Percentiles rank a stretch among this genome's conserved stretches.
Evolutionary conservation across 2,329 filamentous ascomycete species (phyloP).

Genomic region (Pseudocercospora ulei): DNA sequence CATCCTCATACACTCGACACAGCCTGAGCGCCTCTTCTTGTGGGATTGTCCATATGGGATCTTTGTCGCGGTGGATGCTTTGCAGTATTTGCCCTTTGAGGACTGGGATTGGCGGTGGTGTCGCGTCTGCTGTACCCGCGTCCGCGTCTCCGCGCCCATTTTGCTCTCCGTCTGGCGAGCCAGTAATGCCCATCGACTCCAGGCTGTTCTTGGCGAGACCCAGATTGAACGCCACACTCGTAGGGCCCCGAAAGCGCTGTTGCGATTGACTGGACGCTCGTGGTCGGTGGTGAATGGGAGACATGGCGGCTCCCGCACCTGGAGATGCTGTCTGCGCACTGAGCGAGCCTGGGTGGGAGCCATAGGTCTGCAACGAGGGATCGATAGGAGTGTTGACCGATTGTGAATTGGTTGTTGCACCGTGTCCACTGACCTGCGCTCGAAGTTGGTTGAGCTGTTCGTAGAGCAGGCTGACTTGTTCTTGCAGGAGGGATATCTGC

Average conservation of each 20-base stretch:
- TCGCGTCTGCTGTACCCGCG: slow-evolving; percentile 19
- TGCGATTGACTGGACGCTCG: slow-evolving; percentile 36
- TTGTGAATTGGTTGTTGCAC: slow-evolving; percentile 8
- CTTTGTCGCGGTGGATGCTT: slow-evolving; percentile 46
- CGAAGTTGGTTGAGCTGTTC: slow-evolving; percentile 61
- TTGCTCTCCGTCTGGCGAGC: slow-evolving; percentile 56
- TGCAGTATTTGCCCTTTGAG: slow-evolving; percentile 22
- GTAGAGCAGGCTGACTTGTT: slow-evolving; percentile 71
- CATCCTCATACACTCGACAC: slow-evolving; percentile 73
- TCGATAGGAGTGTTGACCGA: slow-evolving; percentile 30
- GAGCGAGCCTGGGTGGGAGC: slow-evolving; percentile 18
- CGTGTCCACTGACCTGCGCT: slow-evolving; percentile 33
- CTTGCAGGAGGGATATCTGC: slow-evolving; percentile 65
- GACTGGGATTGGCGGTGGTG: slow-evolving; percentile 16
- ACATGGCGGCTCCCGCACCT: slow-evolving; percentile 23
- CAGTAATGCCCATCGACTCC: slow-evolving; percentile 77
- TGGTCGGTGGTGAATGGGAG: slow-evolving; percentile 30
- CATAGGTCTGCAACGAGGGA: slow-evolving; percentile 31
- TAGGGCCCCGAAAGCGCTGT: slow-evolving; percentile 70
- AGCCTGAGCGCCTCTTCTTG: slow-evolving; percentile 72
- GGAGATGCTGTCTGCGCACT: slow-evolving; percentile 21
- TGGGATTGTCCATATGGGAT: slow-evolving; percentile 70
- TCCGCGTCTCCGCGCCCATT: slow-evolving; percentile 28
- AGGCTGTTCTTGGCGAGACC: slow-evolving; percentile 80
- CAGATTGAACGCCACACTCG: slow-evolving; percentile 73